Conservation (phyloP, 129 eudicot genomes). For the Heracleum sosnowskyi region DNA sequence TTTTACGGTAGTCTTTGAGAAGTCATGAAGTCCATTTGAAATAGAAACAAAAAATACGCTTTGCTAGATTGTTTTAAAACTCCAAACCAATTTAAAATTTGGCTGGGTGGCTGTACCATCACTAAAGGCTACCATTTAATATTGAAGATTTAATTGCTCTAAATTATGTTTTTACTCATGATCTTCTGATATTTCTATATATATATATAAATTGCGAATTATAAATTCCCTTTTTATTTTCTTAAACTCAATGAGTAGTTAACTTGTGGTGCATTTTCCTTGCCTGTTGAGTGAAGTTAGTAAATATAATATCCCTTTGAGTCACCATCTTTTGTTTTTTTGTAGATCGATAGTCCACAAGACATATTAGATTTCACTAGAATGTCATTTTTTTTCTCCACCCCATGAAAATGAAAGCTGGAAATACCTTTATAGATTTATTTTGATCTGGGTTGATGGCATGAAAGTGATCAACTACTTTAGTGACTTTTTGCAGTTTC, state of each 20-base stretch:
- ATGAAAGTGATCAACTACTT: neutral
- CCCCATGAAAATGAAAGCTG: neutral
- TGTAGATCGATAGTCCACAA: neutral
- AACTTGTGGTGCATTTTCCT: neutral
- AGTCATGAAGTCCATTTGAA: neutral
- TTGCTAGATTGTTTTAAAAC: neutral
- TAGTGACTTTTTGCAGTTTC: neutral
- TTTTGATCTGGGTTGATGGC: neutral
- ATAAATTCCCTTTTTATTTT: too few species aligned
- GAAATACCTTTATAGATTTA: neutral
- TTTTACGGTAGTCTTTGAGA: neutral
- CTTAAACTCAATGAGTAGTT: neutral
- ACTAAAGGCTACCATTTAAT: neutral
- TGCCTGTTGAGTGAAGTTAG: neutral
- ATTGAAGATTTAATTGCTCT: neutral
- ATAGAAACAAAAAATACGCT: neutral
- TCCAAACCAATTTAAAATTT: neutral
- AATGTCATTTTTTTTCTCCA: neutral
- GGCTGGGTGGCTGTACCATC: neutral
- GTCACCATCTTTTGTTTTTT: neutral
- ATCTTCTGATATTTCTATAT: too few species aligned
- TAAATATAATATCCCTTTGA: neutral
- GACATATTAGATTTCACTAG: neutral
- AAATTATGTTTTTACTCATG: neutral
- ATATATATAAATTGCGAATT: too few species aligned